Percentiles rank a stretch among this genome's conserved stretches.
phyloP scores from a whole-genome alignment of 345 rosid species.

The Adansonia digitata region DNA sequence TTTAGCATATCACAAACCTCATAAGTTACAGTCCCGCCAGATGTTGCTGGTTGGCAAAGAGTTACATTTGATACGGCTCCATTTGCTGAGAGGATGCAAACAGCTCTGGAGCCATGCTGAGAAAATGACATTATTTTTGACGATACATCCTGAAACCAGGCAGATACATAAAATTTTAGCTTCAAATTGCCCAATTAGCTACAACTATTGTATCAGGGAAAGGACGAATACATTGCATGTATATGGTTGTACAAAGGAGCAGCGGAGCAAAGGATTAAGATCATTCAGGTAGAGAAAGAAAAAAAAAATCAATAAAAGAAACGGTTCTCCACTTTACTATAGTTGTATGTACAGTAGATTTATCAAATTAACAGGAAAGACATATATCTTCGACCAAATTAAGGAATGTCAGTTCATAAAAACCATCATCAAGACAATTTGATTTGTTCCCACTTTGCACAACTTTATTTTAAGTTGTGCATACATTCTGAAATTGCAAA shows the following conservation, averaged over 20 bases:
- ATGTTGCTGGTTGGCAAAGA: conserved; percentile 59
- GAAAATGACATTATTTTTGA: conserved; percentile 67
- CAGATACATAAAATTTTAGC: neutral
- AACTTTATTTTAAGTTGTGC: neutral
- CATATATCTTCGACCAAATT: neutral
- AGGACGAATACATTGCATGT: neutral
- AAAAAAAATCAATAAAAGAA: neutral
- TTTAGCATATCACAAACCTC: conserved; percentile 46
- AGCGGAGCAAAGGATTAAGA: neutral
- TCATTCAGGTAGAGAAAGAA: neutral
- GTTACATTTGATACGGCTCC: conserved; percentile 79
- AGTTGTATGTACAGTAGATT: neutral
- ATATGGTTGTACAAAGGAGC: neutral
- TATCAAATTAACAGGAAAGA: neutral
- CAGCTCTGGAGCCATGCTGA: conserved; percentile 58
- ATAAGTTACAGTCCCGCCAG: conserved; percentile 75
- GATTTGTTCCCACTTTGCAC: neutral
- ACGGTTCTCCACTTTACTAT: neutral
- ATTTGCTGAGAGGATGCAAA: conserved; percentile 65
- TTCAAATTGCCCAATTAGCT: neutral
- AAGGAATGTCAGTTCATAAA: neutral
- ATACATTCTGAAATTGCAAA: neutral
- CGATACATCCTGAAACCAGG: conserved; percentile 48
- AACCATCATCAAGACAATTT: neutral
- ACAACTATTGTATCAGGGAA: neutral